Percentiles rank a stretch among this genome's conserved stretches.
Conservation (phyloP, 495 filamentous ascomycete genomes). For the Pyrenula aspistea region DNA sequence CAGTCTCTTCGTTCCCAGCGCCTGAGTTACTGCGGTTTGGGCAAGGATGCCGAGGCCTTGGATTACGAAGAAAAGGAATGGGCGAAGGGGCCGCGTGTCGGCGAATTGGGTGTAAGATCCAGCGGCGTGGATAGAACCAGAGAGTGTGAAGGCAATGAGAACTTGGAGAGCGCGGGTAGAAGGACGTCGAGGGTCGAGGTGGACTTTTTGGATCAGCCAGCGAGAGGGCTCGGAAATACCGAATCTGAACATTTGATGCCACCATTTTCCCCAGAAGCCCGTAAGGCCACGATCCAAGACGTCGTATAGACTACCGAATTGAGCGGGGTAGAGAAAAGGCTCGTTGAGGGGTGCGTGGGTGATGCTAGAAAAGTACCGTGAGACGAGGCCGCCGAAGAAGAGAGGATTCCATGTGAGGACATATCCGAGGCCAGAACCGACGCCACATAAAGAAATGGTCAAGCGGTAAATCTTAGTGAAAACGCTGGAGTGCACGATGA, state of each 20-base stretch:
- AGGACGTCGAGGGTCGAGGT: constrained; percentile 1
- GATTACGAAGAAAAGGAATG: constrained; percentile 44
- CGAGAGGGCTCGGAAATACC: constrained; percentile 49
- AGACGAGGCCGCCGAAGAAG: constrained; percentile 42
- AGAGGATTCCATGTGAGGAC: constrained; percentile 43
- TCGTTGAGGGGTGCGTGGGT: constrained; percentile 35
- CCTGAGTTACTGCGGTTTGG: constrained; percentile 11
- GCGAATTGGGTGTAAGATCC: constrained; percentile 43
- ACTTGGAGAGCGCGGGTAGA: constrained; percentile 16
- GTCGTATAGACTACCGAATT: constrained; percentile 44
- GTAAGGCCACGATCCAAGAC: constrained; percentile 55
- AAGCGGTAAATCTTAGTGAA: constrained; percentile 36
- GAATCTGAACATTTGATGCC: constrained; percentile 78
- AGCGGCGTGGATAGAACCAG: constrained; percentile 46
- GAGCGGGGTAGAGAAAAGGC: constrained; percentile 54
- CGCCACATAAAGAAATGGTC: constrained; percentile 30
- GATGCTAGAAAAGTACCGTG: constrained; percentile 28
- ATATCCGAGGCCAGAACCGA: constrained; percentile 40
- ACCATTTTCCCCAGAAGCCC: constrained; percentile 75
- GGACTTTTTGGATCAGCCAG: constrained; percentile 22
- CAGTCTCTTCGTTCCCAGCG: constrained; percentile 13
- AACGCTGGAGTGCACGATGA: constrained; percentile 17
- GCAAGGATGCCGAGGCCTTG: constrained; percentile 40
- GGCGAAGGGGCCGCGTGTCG: constrained; percentile 25
- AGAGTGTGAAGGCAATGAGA: constrained; percentile 42